phyloP scores from a whole-genome alignment of 192 early-diverging fungal genomes.

The Spinellus fusiger region DNA sequence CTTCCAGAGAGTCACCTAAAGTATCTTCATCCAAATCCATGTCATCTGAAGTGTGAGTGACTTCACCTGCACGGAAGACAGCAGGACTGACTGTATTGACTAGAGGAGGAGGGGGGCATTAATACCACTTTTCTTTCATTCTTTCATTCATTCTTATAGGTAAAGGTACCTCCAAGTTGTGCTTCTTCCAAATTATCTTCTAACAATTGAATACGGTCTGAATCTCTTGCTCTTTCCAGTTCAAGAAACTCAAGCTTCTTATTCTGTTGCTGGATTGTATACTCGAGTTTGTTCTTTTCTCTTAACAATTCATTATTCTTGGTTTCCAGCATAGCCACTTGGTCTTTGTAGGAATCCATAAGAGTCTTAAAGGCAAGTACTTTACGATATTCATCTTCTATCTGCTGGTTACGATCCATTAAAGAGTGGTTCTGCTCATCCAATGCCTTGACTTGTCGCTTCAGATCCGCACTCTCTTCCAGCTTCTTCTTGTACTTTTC shows the following conservation, averaged over 20 bases:
- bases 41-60: conserved; percentile 3
- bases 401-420: conserved; percentile 61
- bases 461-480: conserved; percentile 80
- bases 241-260: conserved; percentile 60
- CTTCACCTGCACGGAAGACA: not conserved
- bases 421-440: conserved; percentile 74
- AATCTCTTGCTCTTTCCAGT: conserved; percentile 55
- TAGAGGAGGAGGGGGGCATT: not conserved
- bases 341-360: conserved; percentile 87
- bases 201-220: conserved; percentile 70
- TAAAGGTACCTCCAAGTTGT: conserved; percentile 57
- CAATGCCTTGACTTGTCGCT: conserved; percentile 69
- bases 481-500: conserved; percentile 97
- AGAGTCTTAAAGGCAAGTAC: conserved; percentile 67
- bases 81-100: not conserved
- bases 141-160: not conserved
- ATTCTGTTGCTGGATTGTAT: conserved; percentile 56
- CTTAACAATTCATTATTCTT: conserved; percentile 60
- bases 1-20: conserved; percentile 23
- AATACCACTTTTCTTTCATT: not conserved
- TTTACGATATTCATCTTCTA: conserved; percentile 88
- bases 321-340: conserved; percentile 68
- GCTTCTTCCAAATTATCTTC: conserved; percentile 80
- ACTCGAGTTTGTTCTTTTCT: conserved; percentile 67
- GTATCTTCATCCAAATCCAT: conserved; percentile 12